Conservation (phyloP, 768 basidiomycete genomes). For the Cytidiella melzeri region DNA sequence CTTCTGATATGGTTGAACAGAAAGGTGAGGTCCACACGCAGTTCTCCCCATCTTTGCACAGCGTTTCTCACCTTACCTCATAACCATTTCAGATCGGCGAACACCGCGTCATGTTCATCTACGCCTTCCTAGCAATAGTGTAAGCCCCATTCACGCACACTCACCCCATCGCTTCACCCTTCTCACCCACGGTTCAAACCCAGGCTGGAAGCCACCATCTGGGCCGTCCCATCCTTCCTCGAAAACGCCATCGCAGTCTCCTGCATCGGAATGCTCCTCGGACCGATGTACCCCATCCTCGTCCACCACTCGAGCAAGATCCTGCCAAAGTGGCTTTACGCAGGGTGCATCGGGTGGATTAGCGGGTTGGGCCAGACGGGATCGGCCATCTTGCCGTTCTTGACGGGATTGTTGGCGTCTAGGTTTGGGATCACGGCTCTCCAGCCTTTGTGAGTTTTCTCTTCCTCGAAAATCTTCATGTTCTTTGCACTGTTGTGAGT, state of each 20-base stretch:
- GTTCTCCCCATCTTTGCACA: too few species aligned
- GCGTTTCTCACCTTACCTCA: background rate
- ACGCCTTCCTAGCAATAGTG: constrained; percentile 21
- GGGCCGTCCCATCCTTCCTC: constrained; percentile 46
- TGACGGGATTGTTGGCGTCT: constrained; percentile 62
- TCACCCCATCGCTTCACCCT: background rate
- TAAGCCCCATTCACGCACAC: constrained; percentile 8
- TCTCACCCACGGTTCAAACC: background rate
- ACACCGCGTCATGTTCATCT: constrained; percentile 21
- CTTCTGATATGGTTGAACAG: constrained; percentile 20
- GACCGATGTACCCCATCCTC: constrained; percentile 48
- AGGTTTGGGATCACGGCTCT: constrained; percentile 54
- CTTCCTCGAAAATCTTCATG: background rate
- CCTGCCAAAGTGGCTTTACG: constrained; percentile 65
- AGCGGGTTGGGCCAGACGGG: constrained; percentile 56
- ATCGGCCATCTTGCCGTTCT: constrained; percentile 64
- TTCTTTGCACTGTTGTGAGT: background rate
- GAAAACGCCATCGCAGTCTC: constrained; percentile 44
- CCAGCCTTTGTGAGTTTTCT: constrained; percentile 50
- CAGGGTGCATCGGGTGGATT: constrained; percentile 41
- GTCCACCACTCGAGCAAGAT: constrained; percentile 67
- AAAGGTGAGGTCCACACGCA: too few species aligned
- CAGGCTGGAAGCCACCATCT: constrained; percentile 43
- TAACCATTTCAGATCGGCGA: constrained; percentile 19
- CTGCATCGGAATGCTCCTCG: constrained; percentile 33